Evolutionary conservation across 1,284 basidiomycete genomes (phyloP).

Genomic region (Apiotrichum siamense): DNA sequence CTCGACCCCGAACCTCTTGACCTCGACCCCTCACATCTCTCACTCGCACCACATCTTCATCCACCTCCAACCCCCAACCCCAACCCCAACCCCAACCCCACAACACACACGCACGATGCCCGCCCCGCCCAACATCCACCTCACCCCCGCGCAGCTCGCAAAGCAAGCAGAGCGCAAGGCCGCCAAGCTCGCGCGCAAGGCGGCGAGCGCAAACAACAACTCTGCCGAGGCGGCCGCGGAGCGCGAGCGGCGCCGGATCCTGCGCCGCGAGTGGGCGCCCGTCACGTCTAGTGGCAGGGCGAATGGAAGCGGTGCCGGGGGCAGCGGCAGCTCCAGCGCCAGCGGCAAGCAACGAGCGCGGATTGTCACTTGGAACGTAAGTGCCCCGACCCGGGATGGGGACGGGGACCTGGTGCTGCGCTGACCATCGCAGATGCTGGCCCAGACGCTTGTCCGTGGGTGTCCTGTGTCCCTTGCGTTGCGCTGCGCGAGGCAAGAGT

Average conservation of each 20-base stretch:
- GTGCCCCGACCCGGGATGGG: too few species aligned
- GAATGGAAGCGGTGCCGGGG: too few species aligned
- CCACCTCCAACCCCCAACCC: background rate
- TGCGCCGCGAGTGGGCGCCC: constrained; percentile 36
- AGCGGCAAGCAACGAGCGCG: constrained; percentile 64
- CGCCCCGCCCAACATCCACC: constrained; percentile 6
- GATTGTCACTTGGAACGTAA: constrained; percentile 54
- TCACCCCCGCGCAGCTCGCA: constrained; percentile 41
- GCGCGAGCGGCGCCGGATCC: constrained; percentile 25
- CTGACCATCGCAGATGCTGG: constrained; percentile 50
- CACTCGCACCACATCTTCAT: too few species aligned
- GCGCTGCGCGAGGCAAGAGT: too few species aligned
- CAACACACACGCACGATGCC: constrained; percentile 6
- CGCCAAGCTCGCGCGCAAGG: constrained; percentile 40
- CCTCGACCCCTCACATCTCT: too few species aligned
- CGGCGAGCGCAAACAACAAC: constrained; percentile 7
- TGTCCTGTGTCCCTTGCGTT: too few species aligned
- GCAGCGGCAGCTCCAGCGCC: too few species aligned
- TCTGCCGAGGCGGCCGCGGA: constrained; percentile 12
- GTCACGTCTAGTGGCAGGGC: constrained; percentile 51
- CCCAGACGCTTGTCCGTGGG: constrained; percentile 49
- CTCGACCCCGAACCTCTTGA: too few species aligned
- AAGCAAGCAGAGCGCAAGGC: constrained; percentile 39
- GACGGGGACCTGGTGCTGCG: background rate
- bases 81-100: background rate